These are phyloP conservation scores for Fusarium penzigii DNA, from an alignment of 2,329 filamentous ascomycete species.

Conservation along the genomic window DNA sequence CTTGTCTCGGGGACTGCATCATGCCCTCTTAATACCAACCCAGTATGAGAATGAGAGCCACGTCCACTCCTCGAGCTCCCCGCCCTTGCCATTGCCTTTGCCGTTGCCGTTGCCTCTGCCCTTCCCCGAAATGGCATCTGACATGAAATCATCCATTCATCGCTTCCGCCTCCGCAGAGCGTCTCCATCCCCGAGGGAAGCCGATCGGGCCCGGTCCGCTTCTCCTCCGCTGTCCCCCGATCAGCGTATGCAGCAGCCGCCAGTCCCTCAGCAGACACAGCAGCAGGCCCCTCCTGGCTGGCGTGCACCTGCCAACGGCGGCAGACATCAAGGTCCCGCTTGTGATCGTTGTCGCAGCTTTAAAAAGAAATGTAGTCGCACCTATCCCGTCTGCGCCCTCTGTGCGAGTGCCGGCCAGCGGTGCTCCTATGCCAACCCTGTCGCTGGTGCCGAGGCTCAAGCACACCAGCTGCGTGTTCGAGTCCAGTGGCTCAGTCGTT, in stretches of 20 bases:
- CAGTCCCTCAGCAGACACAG: constrained; percentile 5
- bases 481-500: constrained; percentile 41
- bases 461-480: constrained; percentile 41
- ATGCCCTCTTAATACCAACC: too few relatives aligned
- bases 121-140: constrained; percentile 26
- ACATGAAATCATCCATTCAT: constrained; percentile 31
- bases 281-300: constrained; percentile 1
- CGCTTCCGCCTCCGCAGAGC: constrained; percentile 27
- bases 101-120: too few relatives aligned
- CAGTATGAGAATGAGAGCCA: too few relatives aligned
- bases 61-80: too few relatives aligned
- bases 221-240: constrained; percentile 26
- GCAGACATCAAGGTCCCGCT: constrained; percentile 24
- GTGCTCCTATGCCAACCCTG: constrained; percentile 37
- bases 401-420: constrained; percentile 41
- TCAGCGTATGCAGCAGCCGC: constrained; percentile 5
- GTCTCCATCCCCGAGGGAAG: constrained; percentile 25
- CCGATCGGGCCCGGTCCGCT: constrained; percentile 31
- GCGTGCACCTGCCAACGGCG: constrained; percentile 1
- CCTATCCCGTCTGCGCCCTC: constrained; percentile 41
- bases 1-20: too few relatives aligned
- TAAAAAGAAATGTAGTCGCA: constrained; percentile 48
- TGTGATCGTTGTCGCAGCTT: constrained; percentile 47
- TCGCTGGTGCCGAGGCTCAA: constrained; percentile 35
- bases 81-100: too few relatives aligned